A percentile compares a stretch with the other conserved stretches of the same genome.
Conservation (phyloP, 2,329 filamentous ascomycete species). For the Rugonectria rugulosa region DNA sequence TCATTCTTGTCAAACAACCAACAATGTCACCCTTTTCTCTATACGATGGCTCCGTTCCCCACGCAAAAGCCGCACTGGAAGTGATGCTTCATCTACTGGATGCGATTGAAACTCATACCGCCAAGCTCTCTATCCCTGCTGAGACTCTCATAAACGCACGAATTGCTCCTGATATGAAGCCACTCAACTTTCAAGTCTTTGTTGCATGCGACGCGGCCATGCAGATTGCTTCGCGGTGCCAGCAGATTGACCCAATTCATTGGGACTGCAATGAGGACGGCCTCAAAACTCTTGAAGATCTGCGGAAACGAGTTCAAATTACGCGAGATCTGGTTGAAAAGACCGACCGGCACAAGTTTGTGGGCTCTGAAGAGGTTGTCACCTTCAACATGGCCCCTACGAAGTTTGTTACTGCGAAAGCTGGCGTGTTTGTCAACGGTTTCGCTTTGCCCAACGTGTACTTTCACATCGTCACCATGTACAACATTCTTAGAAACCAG, state of each 20-base stretch:
- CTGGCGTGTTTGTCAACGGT: not conserved
- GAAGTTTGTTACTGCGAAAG: not conserved
- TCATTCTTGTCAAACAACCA: not conserved
- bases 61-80: not conserved
- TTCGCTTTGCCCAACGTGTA: constrained; percentile 2
- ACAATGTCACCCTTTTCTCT: not conserved
- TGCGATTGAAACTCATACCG: not conserved
- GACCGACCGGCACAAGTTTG: not conserved
- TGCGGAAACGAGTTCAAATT: not conserved
- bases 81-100: not conserved
- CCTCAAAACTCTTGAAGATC: not conserved
- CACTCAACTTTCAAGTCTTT: not conserved
- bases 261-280: not conserved
- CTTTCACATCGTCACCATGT: constrained; percentile 1
- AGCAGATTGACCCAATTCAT: not conserved
- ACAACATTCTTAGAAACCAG: not conserved
- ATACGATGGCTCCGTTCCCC: not conserved
- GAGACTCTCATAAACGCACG: not conserved
- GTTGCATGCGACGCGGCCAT: constrained; percentile 1
- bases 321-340: not conserved
- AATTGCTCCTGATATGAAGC: constrained; percentile 4
- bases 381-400: not conserved
- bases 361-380: not conserved
- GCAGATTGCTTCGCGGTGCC: not conserved
- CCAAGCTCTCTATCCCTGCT: not conserved